Base-by-base conservation (phyloP, 1,284 basidiomycete genomes). In the Ceratobasidium sp. region DNA sequence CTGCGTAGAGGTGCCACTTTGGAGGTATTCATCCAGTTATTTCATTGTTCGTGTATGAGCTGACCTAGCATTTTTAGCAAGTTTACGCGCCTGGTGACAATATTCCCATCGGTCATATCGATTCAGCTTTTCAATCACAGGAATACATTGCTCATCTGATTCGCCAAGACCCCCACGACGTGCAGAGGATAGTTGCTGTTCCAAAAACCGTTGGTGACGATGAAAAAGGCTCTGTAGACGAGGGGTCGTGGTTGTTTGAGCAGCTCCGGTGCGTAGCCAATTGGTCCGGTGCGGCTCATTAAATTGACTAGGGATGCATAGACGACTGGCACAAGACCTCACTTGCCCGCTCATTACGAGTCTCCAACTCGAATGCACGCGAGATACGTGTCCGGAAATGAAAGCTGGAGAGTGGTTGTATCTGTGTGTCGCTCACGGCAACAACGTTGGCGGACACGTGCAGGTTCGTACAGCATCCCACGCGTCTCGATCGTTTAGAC, bases 381-480 rank as follows among this genome's bases (percentile, higher is more conserved):
- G 94, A 54, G 85, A 89, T 69, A 90, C 93, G 10, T 99, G 97
- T 86, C 94, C 95, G 1, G 94, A 97, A 84, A 98, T 99, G 97
- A 97, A 97, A 84, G 96, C 97, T 18, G 95, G 94, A 70, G 96
- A 98, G 87, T 98, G 97, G 96, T 88, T 96, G 59, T 99, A 97
- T 85, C 87, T 99, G 2, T 99, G 97, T 82, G 96, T 97, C 41
- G 96, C 96, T 0, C 97, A 98, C 82, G 91, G 93, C 8, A 73
- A 73, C 41, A 57, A 55, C 57, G 92, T 90, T 81, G 91, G 92
- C 77, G 91, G 91, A 30, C 89, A 90, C 75, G 92, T 94, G 89
- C 93, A 94, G 90, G 92, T 86, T 80, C 65, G 90, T 78, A 54
- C 81, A 77, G 30, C 12, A 30, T 66, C 14, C 33, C 30, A 54